Evolutionary conservation across 129 eudicot genomes (phyloP), one percentile per base, ranked within the genome.

Genomic region (Mikania micrantha): DNA sequence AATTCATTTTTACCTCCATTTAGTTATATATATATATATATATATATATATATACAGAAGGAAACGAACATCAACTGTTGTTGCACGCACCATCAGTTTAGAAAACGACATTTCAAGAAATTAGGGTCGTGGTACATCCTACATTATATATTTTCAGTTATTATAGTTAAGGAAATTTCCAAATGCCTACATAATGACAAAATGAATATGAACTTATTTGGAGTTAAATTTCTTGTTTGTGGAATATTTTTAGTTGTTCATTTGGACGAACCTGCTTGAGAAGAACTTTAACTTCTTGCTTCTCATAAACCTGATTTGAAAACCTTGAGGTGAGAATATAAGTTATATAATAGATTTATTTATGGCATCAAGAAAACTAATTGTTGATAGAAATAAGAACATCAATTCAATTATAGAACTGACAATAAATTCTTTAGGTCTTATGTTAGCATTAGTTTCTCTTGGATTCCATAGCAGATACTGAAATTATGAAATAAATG

Each of bases 31-130:
- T n/a, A n/a, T n/a, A n/a, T n/a, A n/a, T n/a, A n/a, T n/a, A n/a
- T n/a, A n/a, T n/a, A n/a, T n/a, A n/a, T n/a, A n/a, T n/a, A 92
- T 81, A 50, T 69, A 82, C 60, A 85, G 89, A 73, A 92, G 95
- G 86, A 92, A 92, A 57, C 96, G 98, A 44, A 92, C 98, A 84
- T 92, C 98, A 60, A 88, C 98, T 66, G 90, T 87, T 54, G 98
- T 96, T 67, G 96, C 98, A 53, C 93, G 87, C 60, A 88, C 82
- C 98, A 92, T 92, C 65, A 74, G 77, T 63, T 88, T 96, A 9
- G 98, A 88, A 53, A 92, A 77, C 36, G 98, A 95, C 59, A 85
- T 13, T 76, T 92, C 98, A 96, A 92, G 68, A 79, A 92, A 60
- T 84, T 79, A 31, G 98, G 98, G 80, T 92, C 98, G 96, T 92